Evolutionary conservation across 371 early-diverging fungal genomes (phyloP), one percentile per base, ranked within the genome.

Genomic region (Lichtheimia ornata): DNA sequence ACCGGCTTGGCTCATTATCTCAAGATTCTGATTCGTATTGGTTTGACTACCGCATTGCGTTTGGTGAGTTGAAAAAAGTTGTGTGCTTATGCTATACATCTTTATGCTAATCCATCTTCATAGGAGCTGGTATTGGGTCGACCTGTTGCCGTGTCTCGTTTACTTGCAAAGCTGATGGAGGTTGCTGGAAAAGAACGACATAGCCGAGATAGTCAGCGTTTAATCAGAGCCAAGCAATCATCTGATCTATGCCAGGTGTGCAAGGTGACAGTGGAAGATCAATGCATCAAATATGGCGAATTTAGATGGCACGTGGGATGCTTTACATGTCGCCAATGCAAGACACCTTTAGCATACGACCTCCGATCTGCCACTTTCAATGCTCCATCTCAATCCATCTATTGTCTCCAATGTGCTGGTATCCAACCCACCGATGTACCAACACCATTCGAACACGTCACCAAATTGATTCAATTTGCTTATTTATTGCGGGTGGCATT

Each of bases 1-100:
- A 95, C 97, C 47, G 90, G 91, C 14, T 79, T 98, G 7, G 99
- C 98, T 5, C 97, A 95, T 59, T 90, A 89, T 56, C 82, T 97
- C 18, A 98, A 97, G 71, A 85, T 91, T n/a, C 69, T 97, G 57
- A 96, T 97, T 61, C 87, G 96, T 5, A 85, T 92, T 15, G 95
- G 95, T 5, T 73, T 98, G 44, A 92, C 88, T 20, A 94, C 96
- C 5, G 92, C 96, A 0, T 72, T 98, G 22, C 83, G 86, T 63
- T 80, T 96, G 68, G 95, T 91, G 74, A 35, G 35, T 35, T 35
- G 35, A 11, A 1, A 4, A 7, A 28, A n/a, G n/a, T n/a, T n/a
- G 27, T 42, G 55, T 51, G 45, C 49, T n/a, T n/a, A 60, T 7
- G 91, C 2, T 6, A 3, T 54, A 2, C 2, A 30, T 40, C 30